Evolutionary conservation across 2,329 filamentous ascomycete genomes (phyloP), one percentile per base, ranked within the genome.

Genomic region (Periconia digitata): DNA sequence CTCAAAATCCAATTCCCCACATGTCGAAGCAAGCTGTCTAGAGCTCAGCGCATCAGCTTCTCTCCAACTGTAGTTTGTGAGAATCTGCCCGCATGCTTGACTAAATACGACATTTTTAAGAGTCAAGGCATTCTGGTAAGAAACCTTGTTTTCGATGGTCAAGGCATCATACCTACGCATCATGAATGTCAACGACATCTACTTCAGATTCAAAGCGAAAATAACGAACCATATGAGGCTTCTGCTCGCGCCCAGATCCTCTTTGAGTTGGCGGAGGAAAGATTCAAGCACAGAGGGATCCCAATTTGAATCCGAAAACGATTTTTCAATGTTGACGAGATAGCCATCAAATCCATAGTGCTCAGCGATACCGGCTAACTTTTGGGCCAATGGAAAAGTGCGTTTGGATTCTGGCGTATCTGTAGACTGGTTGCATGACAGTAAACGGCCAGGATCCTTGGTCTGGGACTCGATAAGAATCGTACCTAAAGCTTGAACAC

Each of bases 31-130:
- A 5, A 72, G 40, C 6, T 59, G 41, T 32, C 56, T 50, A 8
- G 71, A 67, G 1, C 57, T 50, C 12, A 43, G 22, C 12, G 60
- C 64, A 20, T 67, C 44, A 3, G 47, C 32, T 16, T 66, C 64
- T 12, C 55, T 70, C 76, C 76, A 78, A 24, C 63, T 67, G 55
- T 78, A 78, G 40, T 78, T 77, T 2, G 74, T 76, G 12, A 78
- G 67, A 17, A 77, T 51, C 8, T 55, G 64, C 32, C 70, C 71
- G 17, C 73, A 71, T 10, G 64, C 69, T 44, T 59, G 51, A 13
- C 72, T 67, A 44, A 75, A 75, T 1, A 58, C 51, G 1, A 70
- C 48, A 46, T 78, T 78, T 34, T 63, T 50, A 1, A 48, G 38
- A 2, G 66, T 76, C 5, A 78, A 54, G n/a, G 66, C 66, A 44